Evolutionary conservation across 768 basidiomycete species (phyloP), one percentile per base, ranked within the genome.

Genomic region (Zangia roseola): DNA sequence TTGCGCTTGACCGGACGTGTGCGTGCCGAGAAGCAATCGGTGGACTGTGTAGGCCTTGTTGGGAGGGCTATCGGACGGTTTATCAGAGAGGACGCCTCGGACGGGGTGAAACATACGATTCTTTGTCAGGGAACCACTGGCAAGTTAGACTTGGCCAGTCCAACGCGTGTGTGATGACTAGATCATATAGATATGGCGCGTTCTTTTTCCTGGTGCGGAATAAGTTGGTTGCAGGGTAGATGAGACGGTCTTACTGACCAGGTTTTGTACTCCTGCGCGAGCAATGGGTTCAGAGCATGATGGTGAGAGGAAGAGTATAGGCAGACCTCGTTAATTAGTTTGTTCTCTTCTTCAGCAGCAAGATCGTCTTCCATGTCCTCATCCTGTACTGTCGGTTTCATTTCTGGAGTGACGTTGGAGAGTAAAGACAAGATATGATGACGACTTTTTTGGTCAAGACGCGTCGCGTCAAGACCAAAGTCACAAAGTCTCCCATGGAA

Each of bases 81-180:
- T n/a, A 20, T 28, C 5, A 43, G 30, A 30, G 33, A 17, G 5
- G 5, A 26, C 9, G 5, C n/a, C 12, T 24, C 4, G 28, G 35
- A 28, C 25, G 24, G 25, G 34, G 10, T 4, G 16, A n/a, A 10
- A 70, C 91, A 63, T 59, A 94, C 94, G 83, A 81, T 71, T 97
- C 91, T 69, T 84, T 87, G 76, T 99, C 97, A 0, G 97, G 97
- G 69, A 99, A 90, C 97, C 97, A 99, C 72, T 98, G 97, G 67
- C 91, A 94, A 5, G 97, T 99, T 62, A 99, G 67, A 62, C 87
- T 92, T 17, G 97, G 97, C 97, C 97, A 99, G 70, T 97, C 93
- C 42, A 98, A 78, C 26, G 95, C 95, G 66, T 98, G 95, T 1
- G 95, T 97, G 60, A 99, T 87, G 56, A 99, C 91, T 20, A 95